Evolutionary conservation across 1,284 basidiomycete genomes (phyloP).

Genomic region (Cerioporus squamosus): DNA sequence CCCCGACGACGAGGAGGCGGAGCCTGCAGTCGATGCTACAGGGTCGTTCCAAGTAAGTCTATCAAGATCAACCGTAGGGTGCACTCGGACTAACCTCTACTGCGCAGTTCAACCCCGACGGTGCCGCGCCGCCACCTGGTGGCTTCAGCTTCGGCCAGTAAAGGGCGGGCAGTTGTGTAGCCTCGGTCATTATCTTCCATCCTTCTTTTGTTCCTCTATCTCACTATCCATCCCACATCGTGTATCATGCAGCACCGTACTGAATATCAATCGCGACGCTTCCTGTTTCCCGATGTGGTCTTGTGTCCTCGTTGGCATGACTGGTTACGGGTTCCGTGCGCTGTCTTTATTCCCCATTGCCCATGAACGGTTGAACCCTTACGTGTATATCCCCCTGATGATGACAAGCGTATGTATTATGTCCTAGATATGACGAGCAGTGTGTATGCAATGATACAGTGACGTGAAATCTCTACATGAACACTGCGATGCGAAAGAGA

Average conservation of each 20-base stretch:
- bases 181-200: constrained; percentile 2
- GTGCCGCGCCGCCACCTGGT: constrained; percentile 88
- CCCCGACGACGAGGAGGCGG: constrained; percentile 86
- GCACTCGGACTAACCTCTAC: background rate
- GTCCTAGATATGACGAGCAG: background rate
- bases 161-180: constrained; percentile 16
- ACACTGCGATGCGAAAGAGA: background rate
- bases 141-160: constrained; percentile 88
- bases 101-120: constrained; percentile 75
- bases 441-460: background rate
- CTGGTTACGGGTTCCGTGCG: constrained; percentile 6
- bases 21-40: constrained; percentile 83
- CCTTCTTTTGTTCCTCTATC: constrained; percentile 12
- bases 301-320: constrained; percentile 8
- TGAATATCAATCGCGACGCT: constrained; percentile 23
- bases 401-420: constrained; percentile 12
- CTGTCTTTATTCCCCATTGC: constrained; percentile 5
- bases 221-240: constrained; percentile 16
- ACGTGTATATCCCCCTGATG: constrained; percentile 16
- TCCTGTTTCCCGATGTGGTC: background rate
- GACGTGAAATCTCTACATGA: background rate
- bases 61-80: constrained; percentile 4
- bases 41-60: constrained; percentile 90
- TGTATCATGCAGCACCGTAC: constrained; percentile 26
- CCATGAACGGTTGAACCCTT: constrained; percentile 15